These are phyloP conservation scores for Cercospora nicotianae DNA, from an alignment of 2,329 filamentous ascomycete species.

Conservation along the genomic window DNA sequence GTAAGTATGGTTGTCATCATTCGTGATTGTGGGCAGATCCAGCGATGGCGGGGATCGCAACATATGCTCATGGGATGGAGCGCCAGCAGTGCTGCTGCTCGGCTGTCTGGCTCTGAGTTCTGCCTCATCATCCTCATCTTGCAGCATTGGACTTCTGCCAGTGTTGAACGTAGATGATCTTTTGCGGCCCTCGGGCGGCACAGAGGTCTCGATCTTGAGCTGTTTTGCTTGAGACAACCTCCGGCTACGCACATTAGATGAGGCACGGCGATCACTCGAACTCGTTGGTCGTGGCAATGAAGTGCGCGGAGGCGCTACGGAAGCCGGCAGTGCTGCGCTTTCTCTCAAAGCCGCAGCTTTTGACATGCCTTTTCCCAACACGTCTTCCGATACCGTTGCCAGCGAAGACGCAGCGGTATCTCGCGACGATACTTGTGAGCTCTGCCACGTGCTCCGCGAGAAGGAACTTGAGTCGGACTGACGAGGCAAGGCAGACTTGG, in stretches of 20 bases:
- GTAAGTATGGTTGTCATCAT: conserved; percentile 12
- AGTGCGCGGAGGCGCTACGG: conserved; percentile 30
- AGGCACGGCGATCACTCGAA: conserved; percentile 20
- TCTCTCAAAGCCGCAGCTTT: conserved; percentile 30
- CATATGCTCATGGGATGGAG: conserved; percentile 32
- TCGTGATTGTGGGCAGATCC: conserved; percentile 28
- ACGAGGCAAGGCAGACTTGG: conserved; percentile 68
- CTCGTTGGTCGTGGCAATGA: conserved; percentile 30
- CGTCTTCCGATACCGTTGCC: conserved; percentile 70
- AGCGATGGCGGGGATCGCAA: conserved; percentile 37
- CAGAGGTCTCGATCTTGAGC: conserved; percentile 80
- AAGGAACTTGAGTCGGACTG: conserved; percentile 80
- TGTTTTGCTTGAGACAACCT: conserved; percentile 79
- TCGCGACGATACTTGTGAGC: conserved; percentile 60
- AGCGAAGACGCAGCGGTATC: conserved; percentile 67
- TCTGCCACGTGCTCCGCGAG: conserved; percentile 78
- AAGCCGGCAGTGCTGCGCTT: conserved; percentile 35
- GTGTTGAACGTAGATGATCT: conserved; percentile 38
- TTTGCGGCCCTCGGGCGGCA: conserved; percentile 36
- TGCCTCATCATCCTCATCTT: conserved; percentile 26
- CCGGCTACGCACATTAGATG: conserved; percentile 56
- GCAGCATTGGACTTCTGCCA: conserved; percentile 27
- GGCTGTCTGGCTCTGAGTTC: conserved; percentile 17
- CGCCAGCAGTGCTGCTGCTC: conserved; percentile 29
- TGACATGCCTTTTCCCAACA: conserved; percentile 42